phyloP scores from a whole-genome alignment of 1,284 basidiomycete genomes.

The Waitea zeae region DNA sequence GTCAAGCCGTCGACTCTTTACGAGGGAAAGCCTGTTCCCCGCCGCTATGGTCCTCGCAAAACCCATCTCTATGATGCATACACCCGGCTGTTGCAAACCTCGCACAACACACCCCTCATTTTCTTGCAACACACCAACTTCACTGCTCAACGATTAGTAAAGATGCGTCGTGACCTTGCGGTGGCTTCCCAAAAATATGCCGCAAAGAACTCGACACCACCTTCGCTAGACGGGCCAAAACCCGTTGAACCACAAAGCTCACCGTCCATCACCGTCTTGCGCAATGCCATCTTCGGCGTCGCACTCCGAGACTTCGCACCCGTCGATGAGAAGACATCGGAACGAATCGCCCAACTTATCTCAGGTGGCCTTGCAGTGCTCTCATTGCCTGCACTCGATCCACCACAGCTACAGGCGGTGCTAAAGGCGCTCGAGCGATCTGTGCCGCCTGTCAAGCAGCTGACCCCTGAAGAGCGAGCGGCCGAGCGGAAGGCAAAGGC shows the following conservation, averaged over 20 bases:
- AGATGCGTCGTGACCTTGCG: conserved; percentile 46
- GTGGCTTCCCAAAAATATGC: conserved; percentile 28
- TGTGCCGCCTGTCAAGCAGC: conserved; percentile 37
- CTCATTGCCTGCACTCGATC: conserved; percentile 47
- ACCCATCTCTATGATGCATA: conserved; percentile 62
- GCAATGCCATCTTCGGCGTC: conserved; percentile 56
- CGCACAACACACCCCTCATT: conserved; percentile 38
- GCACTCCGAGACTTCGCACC: conserved; percentile 41
- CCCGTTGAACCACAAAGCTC: background rate
- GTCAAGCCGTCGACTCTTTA: no score
- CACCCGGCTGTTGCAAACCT: conserved; percentile 38
- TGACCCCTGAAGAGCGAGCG: conserved; percentile 30
- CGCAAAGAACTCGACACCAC: conserved; percentile 19
- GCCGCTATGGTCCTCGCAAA: conserved; percentile 56
- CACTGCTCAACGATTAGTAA: conserved; percentile 39
- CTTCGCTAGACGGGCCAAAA: conserved; percentile 12
- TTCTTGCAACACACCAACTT: conserved; percentile 60
- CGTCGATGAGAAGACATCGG: conserved; percentile 27
- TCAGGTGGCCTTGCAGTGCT: conserved; percentile 49
- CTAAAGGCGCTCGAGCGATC: conserved; percentile 51
- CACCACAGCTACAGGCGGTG: conserved; percentile 48
- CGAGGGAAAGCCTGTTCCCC: no score
- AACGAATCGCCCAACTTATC: conserved; percentile 33
- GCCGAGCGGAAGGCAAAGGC: conserved; percentile 32
- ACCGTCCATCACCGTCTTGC: conserved; percentile 35